phyloP scores from a whole-genome alignment of 148 eudicot species.

The Silene latifolia region DNA sequence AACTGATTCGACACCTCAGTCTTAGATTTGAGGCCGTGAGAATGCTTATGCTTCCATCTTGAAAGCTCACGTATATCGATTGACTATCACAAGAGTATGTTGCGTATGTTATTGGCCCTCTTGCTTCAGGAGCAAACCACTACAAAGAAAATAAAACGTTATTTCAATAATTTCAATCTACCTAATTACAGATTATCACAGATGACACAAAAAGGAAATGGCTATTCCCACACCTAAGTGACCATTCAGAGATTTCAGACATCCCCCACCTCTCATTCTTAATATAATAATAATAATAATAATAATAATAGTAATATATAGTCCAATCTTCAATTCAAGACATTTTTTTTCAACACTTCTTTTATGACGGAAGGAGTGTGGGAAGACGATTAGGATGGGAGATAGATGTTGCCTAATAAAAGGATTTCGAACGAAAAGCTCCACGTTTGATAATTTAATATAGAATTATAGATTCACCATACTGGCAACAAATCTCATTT shows the following conservation, averaged over 20 bases:
- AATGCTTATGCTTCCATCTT: constrained; percentile 82
- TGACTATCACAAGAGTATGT: constrained; percentile 93
- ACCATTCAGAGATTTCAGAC: too few relatives aligned
- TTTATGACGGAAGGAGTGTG: not conserved
- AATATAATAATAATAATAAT: too few relatives aligned
- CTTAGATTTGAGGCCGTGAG: constrained; percentile 24
- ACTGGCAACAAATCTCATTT: not conserved
- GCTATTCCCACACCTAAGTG: too few relatives aligned
- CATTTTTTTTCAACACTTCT: too few relatives aligned
- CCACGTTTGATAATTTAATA: too few relatives aligned
- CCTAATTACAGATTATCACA: not conserved
- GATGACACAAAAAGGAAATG: too few relatives aligned
- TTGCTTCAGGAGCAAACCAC: constrained; percentile 85
- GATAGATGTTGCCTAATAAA: not conserved
- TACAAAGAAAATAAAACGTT: constrained; percentile 20
- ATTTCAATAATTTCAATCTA: constrained; percentile 1
- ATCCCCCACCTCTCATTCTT: too few relatives aligned
- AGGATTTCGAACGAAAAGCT: not conserved
- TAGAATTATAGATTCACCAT: too few relatives aligned
- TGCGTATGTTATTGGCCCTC: constrained; percentile 80
- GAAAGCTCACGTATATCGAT: constrained; percentile 68
- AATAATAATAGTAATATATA: too few relatives aligned
- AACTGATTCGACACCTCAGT: too few relatives aligned
- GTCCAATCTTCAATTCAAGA: too few relatives aligned
- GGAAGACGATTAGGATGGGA: not conserved